Conservation (phyloP, 116 monocot species). For the Phalaenopsis hybrid region DNA sequence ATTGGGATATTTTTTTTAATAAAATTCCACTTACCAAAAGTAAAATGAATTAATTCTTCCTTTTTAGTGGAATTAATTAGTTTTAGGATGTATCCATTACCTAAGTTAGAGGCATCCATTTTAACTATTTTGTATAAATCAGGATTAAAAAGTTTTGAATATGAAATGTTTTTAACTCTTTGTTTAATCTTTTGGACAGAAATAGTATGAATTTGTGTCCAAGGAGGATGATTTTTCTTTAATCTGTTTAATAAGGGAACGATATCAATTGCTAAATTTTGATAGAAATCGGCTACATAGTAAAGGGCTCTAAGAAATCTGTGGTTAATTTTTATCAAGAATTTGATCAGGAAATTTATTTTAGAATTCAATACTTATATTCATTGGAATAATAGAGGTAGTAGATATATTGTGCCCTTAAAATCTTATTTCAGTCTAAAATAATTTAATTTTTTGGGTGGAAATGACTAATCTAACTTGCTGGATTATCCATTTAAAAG, state of each 20-base stretch:
- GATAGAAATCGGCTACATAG: no score
- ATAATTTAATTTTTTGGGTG: background rate
- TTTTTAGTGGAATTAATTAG: background rate
- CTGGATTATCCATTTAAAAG: background rate
- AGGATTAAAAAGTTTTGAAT: background rate
- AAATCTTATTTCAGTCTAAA: background rate
- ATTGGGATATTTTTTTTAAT: background rate
- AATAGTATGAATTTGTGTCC: background rate
- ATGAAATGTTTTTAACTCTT: background rate
- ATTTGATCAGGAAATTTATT: background rate
- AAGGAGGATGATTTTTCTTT: background rate
- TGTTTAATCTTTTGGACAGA: background rate
- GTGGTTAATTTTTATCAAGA: background rate
- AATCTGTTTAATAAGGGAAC: background rate
- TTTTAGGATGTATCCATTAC: background rate
- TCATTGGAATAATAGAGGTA: background rate
- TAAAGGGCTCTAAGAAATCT: no score
- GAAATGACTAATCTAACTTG: background rate
- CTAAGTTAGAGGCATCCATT: background rate
- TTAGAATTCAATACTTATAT: background rate
- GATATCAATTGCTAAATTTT: no score
- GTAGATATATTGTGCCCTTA: background rate
- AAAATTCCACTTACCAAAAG: background rate
- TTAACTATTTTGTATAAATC: background rate
- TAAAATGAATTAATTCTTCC: background rate